Percentiles rank a stretch among this genome's conserved stretches.
phyloP scores from a whole-genome alignment of 2,329 filamentous ascomycete species.

The Orbilia blumenaviensis region DNA sequence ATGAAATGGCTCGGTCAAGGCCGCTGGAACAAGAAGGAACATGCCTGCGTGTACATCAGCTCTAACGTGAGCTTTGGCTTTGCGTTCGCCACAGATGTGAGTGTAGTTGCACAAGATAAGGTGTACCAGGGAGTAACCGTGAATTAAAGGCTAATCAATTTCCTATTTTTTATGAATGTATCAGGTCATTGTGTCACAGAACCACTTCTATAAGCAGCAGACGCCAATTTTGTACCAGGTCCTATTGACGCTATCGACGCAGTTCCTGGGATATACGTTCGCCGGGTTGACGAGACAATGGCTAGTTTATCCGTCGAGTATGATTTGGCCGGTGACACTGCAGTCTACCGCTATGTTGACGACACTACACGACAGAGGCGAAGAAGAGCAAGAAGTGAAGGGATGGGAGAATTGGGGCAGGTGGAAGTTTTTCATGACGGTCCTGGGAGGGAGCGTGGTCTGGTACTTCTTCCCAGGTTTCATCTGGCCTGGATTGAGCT shows the following conservation, averaged over 20 bases:
- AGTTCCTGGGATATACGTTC: slow-evolving; percentile 86
- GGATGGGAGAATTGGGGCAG: slow-evolving; percentile 76
- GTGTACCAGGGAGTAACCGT: background rate
- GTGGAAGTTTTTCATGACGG: slow-evolving; percentile 76
- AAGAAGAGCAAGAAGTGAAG: slow-evolving; percentile 80
- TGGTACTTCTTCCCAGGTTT: slow-evolving; percentile 89
- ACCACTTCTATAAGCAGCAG: slow-evolving; percentile 85
- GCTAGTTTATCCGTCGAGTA: slow-evolving; percentile 82
- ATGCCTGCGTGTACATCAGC: slow-evolving; percentile 87
- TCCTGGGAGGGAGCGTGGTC: slow-evolving; percentile 67
- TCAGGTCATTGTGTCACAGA: slow-evolving; percentile 82
- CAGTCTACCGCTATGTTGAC: slow-evolving; percentile 91
- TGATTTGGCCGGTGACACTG: slow-evolving; percentile 90
- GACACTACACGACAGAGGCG: slow-evolving; percentile 72
- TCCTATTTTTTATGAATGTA: background rate
- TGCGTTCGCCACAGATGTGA: slow-evolving; percentile 82
- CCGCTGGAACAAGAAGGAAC: slow-evolving; percentile 86
- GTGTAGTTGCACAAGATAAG: slow-evolving; percentile 54
- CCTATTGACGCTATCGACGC: slow-evolving; percentile 82
- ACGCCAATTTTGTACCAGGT: slow-evolving; percentile 80
- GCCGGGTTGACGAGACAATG: slow-evolving; percentile 83
- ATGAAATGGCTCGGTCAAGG: slow-evolving; percentile 82
- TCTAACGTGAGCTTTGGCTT: slow-evolving; percentile 91
- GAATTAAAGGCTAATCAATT: background rate
- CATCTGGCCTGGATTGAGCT: slow-evolving; percentile 82